Evolutionary conservation across 768 basidiomycete species (phyloP), one percentile per base, ranked within the genome.

Genomic region (Jaapia argillacea): DNA sequence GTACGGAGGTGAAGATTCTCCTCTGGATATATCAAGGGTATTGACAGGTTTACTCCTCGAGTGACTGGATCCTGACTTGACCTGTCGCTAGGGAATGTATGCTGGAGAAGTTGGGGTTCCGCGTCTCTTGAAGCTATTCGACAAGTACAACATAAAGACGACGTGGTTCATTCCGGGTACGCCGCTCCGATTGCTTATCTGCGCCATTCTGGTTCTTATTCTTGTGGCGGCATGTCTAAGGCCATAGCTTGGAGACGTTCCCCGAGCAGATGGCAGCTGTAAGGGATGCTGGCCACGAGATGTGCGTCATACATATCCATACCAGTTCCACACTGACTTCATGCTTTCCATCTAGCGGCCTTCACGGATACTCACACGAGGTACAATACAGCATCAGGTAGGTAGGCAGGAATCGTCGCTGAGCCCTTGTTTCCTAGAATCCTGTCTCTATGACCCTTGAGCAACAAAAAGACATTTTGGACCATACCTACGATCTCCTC

Each of bases 111-210:
- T 88, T 23, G 84, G 85, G 3, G 65, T 71, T 0, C 76, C 74
- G 4, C 73, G 83, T 12, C 66, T 86, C 5, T 64, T 86, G 50
- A 84, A 82, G 59, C 60, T 85, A 18, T 85, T 86, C 61, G 63
- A 69, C 24, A 85, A 84, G 59, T 81, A 81, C 55, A 64, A 67
- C n/a, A 77, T 75, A 46, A 70, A 62, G 57, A 77, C 81, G 20
- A 82, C 77, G 6, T 85, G 81, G 81, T 86, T 85, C 57, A 83
- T 85, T 43, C 81, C 82, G 21, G 83, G 81, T 73, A 51, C 21
- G 47, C 51, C 26, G 10, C 6, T 7, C n/a, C n/a, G n/a, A n/a
- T n/a, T n/a, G n/a, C n/a, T n/a, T n/a, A n/a, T n/a, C n/a, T n/a
- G n/a, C n/a, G n/a, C 26, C 5, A 24, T 22, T 41, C 16, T 24